Conservation (phyloP, 257 asterid species). For the Dorcoceras hygrometricum region DNA sequence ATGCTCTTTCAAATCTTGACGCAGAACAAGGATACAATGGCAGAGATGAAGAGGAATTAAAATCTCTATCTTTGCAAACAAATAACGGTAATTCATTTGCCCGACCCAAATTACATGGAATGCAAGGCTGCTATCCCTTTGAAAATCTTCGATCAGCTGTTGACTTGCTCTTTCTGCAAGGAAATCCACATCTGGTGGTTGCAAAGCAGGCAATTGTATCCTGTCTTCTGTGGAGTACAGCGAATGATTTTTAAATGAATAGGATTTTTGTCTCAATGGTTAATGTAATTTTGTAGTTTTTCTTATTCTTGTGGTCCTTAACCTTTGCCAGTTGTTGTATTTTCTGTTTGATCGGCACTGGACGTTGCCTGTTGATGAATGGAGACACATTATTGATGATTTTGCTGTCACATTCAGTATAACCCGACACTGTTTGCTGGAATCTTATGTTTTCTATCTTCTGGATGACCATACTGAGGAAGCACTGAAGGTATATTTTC, state of each 20-base stretch:
- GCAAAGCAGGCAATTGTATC: conserved; percentile 98
- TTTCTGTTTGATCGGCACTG: conserved; percentile 89
- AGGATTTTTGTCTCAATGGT: not conserved
- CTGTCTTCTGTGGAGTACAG: conserved; percentile 23
- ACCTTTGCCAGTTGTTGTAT: conserved; percentile 75
- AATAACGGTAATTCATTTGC: conserved; percentile 40
- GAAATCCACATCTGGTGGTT: conserved; percentile 81
- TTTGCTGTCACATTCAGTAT: conserved; percentile 82
- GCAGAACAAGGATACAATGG: conserved; percentile 46
- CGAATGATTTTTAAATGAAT: conserved; percentile 12
- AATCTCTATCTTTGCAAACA: conserved; percentile 42
- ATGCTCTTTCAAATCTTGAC: conserved; percentile 82
- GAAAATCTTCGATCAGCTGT: conserved; percentile 69
- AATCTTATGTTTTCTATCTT: conserved; percentile 78
- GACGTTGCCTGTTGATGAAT: conserved; percentile 61
- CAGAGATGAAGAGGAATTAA: conserved; percentile 46
- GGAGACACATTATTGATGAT: conserved; percentile 78
- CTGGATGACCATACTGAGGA: conserved; percentile 82
- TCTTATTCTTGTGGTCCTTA: conserved; percentile 36
- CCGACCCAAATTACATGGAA: conserved; percentile 58
- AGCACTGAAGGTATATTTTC: conserved; percentile 65
- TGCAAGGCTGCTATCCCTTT: conserved; percentile 82
- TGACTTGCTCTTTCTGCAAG: conserved; percentile 82
- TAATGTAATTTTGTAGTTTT: conserved; percentile 12
- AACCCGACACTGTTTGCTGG: conserved; percentile 78